Conservation (phyloP, 2,329 filamentous ascomycete species). For the Epichloe gansuensis region DNA sequence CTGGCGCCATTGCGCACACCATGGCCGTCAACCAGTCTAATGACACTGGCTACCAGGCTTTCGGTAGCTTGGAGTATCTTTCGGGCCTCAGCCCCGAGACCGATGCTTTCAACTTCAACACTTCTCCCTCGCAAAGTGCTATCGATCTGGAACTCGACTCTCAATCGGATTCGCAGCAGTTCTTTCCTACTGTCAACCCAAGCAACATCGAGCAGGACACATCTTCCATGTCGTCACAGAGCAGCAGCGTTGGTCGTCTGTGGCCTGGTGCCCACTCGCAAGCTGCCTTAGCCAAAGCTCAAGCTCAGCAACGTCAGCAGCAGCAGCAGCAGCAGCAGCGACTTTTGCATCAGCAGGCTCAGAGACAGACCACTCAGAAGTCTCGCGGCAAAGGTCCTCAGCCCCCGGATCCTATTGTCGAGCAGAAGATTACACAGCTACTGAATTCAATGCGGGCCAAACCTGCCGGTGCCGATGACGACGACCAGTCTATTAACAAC, state of each 20-base stretch:
- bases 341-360: conserved; percentile 26
- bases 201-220: conserved; percentile 53
- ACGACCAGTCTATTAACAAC: conserved; percentile 36
- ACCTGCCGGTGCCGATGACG: conserved; percentile 37
- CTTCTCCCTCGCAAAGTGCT: conserved; percentile 46
- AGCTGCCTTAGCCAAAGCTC: conserved; percentile 64
- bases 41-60: conserved; percentile 39
- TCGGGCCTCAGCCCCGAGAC: conserved; percentile 48
- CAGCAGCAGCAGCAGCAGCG: conserved; percentile 51
- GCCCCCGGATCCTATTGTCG: conserved; percentile 56
- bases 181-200: conserved; percentile 57
- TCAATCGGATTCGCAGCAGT: conserved; percentile 44
- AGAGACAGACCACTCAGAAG: conserved; percentile 36
- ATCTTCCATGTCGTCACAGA: conserved; percentile 36
- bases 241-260: conserved; percentile 54
- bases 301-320: conserved; percentile 54
- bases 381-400: conserved; percentile 37
- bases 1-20: conserved; percentile 68
- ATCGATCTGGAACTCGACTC: conserved; percentile 49
- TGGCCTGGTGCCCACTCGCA: conserved; percentile 93
- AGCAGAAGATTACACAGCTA: conserved; percentile 88
- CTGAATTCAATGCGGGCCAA: conserved; percentile 85
- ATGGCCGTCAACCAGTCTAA: conserved; percentile 60
- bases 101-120: conserved; percentile 60
- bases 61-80: conserved; percentile 36